Evolutionary conservation across 495 filamentous ascomycete species (phyloP), one percentile per base, ranked within the genome.

Genomic region (Lentithecium fluviatile): DNA sequence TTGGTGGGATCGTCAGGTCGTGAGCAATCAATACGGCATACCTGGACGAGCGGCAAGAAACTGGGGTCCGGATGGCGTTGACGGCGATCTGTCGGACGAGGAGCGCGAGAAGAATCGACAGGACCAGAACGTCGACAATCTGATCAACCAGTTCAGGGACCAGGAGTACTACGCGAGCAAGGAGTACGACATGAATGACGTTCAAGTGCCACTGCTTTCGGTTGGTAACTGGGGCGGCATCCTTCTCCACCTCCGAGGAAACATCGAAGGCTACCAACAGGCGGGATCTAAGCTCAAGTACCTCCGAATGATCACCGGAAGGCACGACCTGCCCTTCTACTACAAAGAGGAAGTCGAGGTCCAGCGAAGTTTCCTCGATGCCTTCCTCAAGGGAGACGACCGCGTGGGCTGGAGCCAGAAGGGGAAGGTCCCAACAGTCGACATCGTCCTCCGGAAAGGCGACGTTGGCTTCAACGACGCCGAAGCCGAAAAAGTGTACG

Each of bases 291-390:
- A 81, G 50, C 69, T 82, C 43, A 88, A 88, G 68, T 88, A 84
- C 59, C 72, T 88, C 2, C 78, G 85, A 12, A 84, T 87, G 67
- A 84, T 88, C 62, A 83, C 80, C 0, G 86, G 85, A 11, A 79
- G 86, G 0, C 86, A 89, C 62, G 85, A 89, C 64, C 75, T 89
- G 6, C 86, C 86, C 0, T 88, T 89, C 72, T 89, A 87, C 71
- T 87, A 86, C 61, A 61, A 77, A 2, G 82, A 86, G 36, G 81
- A 86, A 55, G 85, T 85, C 2, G 80, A 85, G 57, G 24, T 89
- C 0, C 85, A 89, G 66, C 76, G 75, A 36, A 83, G 79, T 56
- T 88, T 89, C 63, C 73, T 88, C 1, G 80, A 85, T 58, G 86
- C 85, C 0, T 89, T 88, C 66, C 77, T 89, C 24, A 86, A 85